These are phyloP conservation scores for Cucurbita pepo DNA, from an alignment of 306 rosid genomes.

Conservation along the genomic window DNA sequence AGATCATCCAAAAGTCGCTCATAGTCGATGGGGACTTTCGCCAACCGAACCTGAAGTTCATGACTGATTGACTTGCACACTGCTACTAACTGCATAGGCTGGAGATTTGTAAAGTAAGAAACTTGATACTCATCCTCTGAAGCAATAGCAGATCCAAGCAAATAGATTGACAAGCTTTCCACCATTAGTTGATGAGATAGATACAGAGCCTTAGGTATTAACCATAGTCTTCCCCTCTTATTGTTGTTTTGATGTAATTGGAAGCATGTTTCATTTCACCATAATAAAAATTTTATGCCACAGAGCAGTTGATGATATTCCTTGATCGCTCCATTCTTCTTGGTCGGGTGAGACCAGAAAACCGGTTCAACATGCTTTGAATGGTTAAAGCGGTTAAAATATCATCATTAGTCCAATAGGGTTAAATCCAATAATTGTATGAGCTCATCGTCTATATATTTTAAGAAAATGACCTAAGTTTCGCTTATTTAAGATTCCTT, in stretches of 20 bases:
- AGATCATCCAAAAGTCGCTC: constrained; percentile 35
- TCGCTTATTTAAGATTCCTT: too few relatives aligned
- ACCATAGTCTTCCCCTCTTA: background rate
- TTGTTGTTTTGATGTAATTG: background rate
- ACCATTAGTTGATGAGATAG: background rate
- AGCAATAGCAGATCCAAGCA: background rate
- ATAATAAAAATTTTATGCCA: background rate
- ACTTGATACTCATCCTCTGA: background rate
- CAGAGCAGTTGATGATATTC: background rate
- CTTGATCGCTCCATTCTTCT: background rate
- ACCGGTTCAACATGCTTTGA: too few relatives aligned
- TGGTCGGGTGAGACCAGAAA: too few relatives aligned
- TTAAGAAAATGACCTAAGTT: too few relatives aligned
- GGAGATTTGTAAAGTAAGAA: background rate
- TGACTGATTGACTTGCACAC: background rate
- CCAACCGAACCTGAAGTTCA: background rate
- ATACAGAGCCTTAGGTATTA: background rate
- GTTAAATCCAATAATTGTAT: too few relatives aligned
- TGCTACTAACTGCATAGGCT: background rate
- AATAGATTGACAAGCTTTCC: background rate
- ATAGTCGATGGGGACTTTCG: background rate
- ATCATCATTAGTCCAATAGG: too few relatives aligned
- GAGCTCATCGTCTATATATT: too few relatives aligned
- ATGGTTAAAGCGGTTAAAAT: too few relatives aligned
- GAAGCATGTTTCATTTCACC: background rate